Conservation (phyloP, 805 yeast genomes). For the Ogataea salicorniae region DNA sequence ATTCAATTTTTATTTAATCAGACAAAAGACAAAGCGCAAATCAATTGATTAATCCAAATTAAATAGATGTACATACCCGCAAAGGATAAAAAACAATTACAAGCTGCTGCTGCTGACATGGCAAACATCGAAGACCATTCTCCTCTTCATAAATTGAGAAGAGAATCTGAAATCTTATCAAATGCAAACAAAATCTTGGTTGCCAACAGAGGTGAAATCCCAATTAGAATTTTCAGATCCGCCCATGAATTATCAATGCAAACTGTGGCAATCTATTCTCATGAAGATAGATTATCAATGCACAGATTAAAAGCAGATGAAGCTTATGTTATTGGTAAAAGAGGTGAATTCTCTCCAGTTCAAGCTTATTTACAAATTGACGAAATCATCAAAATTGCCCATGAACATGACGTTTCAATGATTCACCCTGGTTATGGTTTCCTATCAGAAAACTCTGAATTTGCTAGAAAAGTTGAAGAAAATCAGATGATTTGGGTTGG, state of each 20-base stretch:
- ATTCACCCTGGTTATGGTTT: slow-evolving; percentile 86
- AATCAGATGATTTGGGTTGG: slow-evolving; percentile 96
- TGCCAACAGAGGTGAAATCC: slow-evolving; percentile 83
- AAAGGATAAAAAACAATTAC: neutral
- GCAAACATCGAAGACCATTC: slow-evolving; percentile 31
- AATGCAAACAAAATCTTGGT: slow-evolving; percentile 61
- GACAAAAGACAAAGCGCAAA: too few relatives aligned
- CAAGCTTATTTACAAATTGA: slow-evolving; percentile 95
- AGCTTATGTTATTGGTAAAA: slow-evolving; percentile 84
- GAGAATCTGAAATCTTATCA: slow-evolving; percentile 42
- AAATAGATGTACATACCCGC: neutral
- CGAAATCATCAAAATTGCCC: slow-evolving; percentile 85
- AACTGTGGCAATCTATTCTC: slow-evolving; percentile 94
- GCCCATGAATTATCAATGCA: slow-evolving; percentile 97
- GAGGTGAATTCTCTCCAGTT: slow-evolving; percentile 90
- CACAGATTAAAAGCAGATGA: slow-evolving; percentile 94
- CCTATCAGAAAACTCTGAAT: slow-evolving; percentile 54
- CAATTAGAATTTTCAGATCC: slow-evolving; percentile 86
- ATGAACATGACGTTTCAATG: slow-evolving; percentile 72
- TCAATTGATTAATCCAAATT: too few relatives aligned
- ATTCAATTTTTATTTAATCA: too few relatives aligned
- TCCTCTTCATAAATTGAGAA: slow-evolving; percentile 32
- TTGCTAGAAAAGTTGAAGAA: slow-evolving; percentile 86
- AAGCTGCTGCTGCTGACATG: slow-evolving; percentile 10
- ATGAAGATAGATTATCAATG: slow-evolving; percentile 91